Percentiles rank a stretch among this genome's conserved stretches.
Conservation (phyloP, 129 eudicot species). For the Flaveria trinervia region DNA sequence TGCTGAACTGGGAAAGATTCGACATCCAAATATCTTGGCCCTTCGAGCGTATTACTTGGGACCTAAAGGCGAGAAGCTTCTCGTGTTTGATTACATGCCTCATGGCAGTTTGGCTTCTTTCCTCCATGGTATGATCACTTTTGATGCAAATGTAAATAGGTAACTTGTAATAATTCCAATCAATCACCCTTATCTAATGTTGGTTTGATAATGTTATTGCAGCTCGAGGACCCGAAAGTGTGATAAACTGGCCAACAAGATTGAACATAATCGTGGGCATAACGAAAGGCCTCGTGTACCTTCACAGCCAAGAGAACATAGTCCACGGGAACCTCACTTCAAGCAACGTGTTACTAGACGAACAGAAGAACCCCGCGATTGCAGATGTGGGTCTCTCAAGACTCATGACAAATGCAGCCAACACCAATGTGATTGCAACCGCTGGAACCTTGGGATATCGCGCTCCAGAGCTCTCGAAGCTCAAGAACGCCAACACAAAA, state of each 20-base stretch:
- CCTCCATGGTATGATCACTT: conserved; percentile 72
- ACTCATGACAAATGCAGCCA: conserved; percentile 81
- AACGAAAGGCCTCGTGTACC: conserved; percentile 67
- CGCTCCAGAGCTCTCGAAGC: conserved; percentile 87
- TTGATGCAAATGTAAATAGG: not conserved
- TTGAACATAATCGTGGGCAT: conserved; percentile 75
- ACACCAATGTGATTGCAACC: conserved; percentile 69
- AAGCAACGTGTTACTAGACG: conserved; percentile 66
- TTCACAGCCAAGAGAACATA: conserved; percentile 61
- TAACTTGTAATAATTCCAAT: not conserved
- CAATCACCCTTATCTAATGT: not conserved
- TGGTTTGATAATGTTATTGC: conserved; percentile 23
- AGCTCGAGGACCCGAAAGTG: conserved; percentile 84
- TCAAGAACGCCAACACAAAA: conserved; percentile 68
- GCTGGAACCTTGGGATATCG: conserved; percentile 84
- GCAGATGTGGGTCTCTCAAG: conserved; percentile 80
- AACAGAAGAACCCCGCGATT: conserved; percentile 57
- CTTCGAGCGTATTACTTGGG: conserved; percentile 91
- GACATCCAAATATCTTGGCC: conserved; percentile 74
- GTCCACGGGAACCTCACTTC: conserved; percentile 82
- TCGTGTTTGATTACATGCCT: conserved; percentile 83
- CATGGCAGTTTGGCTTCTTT: conserved; percentile 91
- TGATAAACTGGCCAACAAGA: conserved; percentile 78
- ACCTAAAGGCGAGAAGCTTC: conserved; percentile 97
- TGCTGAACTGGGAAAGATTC: conserved; percentile 69